Percentiles rank a stretch among this genome's conserved stretches.
These are phyloP conservation scores for Auriscalpium orientale DNA, from an alignment of 768 basidiomycete species.

Conservation along the genomic window DNA sequence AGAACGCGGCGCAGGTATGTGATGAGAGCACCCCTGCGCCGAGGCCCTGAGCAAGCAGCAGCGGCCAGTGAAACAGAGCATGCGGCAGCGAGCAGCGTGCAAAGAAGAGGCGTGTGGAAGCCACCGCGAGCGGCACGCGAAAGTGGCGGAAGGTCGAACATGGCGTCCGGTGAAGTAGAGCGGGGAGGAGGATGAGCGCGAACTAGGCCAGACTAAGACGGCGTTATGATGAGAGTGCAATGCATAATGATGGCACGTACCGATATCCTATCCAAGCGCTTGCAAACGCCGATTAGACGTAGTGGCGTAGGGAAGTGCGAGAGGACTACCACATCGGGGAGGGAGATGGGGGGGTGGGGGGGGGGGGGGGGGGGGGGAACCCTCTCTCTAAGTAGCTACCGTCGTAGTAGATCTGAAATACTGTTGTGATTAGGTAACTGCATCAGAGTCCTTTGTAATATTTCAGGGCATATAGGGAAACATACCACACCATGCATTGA, in stretches of 20 bases:
- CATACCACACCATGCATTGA: no score
- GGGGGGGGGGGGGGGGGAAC: no score
- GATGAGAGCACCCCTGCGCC: conserved; percentile 44
- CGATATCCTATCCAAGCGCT: conserved; percentile 80
- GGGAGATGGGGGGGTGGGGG: no score
- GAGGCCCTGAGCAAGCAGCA: conserved; percentile 67
- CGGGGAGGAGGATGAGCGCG: conserved; percentile 54
- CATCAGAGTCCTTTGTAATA: no score
- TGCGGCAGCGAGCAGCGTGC: conserved; percentile 59
- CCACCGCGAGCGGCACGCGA: conserved; percentile 38
- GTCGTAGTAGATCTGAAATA: no score
- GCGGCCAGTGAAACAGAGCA: conserved; percentile 74
- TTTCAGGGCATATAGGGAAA: no score
- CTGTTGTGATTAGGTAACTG: no score
- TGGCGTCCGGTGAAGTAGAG: conserved; percentile 55
- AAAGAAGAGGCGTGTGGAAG: conserved; percentile 44
- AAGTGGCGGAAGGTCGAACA: conserved; percentile 75
- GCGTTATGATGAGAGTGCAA: not conserved
- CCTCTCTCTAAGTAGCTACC: no score
- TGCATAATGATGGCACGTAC: conserved; percentile 40
- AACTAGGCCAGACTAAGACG: conserved; percentile 33
- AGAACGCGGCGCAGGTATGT: not conserved
- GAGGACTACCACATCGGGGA: conserved; percentile 47
- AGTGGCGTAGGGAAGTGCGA: no score
- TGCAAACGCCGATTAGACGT: not conserved